A percentile compares a stretch with the other conserved stretches of the same genome.
Evolutionary conservation across 2,329 filamentous ascomycete species (phyloP).

Genomic region (Chrysoporthe cubensis): DNA sequence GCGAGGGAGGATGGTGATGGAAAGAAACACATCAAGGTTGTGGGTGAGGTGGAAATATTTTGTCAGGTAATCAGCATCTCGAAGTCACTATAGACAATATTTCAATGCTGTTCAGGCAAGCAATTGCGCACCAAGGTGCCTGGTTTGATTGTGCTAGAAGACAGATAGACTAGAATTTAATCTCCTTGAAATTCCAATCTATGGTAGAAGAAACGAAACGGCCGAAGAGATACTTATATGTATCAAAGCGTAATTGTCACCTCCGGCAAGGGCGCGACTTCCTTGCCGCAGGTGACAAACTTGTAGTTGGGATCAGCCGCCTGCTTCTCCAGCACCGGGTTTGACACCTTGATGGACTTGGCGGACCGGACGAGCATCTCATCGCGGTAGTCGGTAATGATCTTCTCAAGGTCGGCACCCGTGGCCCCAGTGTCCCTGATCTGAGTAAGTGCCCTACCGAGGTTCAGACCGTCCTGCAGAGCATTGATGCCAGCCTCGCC

Average conservation of each 20-base stretch:
- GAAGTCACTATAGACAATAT: too few species aligned
- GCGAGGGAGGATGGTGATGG: too few species aligned
- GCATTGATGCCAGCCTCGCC: constrained; percentile 54
- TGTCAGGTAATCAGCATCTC: too few species aligned
- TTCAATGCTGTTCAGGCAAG: too few species aligned
- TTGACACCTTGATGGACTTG: constrained; percentile 12
- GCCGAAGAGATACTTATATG: too few species aligned
- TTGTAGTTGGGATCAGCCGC: constrained; percentile 7
- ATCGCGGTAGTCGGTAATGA: constrained; percentile 13
- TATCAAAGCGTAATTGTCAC: constrained; percentile 10
- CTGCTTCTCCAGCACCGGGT: constrained; percentile 15
- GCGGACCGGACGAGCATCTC: constrained; percentile 19
- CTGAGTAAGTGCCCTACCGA: constrained; percentile 21
- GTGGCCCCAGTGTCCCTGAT: constrained; percentile 11
- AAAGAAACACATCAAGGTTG: too few species aligned
- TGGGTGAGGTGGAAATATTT: too few species aligned
- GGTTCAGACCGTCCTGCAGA: constrained; percentile 43
- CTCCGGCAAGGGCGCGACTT: constrained; percentile 5
- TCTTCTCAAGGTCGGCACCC: constrained; percentile 5
- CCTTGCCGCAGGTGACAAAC: constrained; percentile 19
- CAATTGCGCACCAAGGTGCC: too few species aligned
- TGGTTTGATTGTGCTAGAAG: too few species aligned
- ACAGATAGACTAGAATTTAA: too few species aligned
- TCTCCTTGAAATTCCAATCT: too few species aligned
- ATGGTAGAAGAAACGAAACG: too few species aligned